These are phyloP conservation scores for Friedmanniomyces endolithicus DNA, from an alignment of 495 filamentous ascomycete genomes.

Conservation along the genomic window DNA sequence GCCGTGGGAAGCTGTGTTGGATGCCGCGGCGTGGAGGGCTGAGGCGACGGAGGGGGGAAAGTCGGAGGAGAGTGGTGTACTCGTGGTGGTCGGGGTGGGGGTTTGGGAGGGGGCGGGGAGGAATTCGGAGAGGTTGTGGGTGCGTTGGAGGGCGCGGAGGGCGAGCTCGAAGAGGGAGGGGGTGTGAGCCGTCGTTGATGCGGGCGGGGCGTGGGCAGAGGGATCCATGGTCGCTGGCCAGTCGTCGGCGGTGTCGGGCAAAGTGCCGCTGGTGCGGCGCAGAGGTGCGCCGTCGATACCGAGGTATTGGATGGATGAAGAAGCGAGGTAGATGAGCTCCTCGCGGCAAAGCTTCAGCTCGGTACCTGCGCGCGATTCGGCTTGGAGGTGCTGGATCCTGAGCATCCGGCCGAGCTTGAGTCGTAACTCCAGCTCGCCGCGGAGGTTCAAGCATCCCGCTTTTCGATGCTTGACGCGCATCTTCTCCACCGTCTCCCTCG, in stretches of 20 bases:
- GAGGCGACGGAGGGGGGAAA: slow-evolving; percentile 9
- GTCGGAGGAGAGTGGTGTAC: no score
- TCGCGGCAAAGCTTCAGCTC: slow-evolving; percentile 10
- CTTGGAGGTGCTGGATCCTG: slow-evolving; percentile 2
- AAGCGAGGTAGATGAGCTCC: slow-evolving; percentile 20
- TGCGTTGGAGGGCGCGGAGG: slow-evolving; percentile 33
- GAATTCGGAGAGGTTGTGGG: slow-evolving; percentile 29
- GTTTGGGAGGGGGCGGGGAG: slow-evolving; percentile 26
- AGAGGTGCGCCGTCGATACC: slow-evolving; percentile 36
- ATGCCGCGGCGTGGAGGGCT: slow-evolving; percentile 13
- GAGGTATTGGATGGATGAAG: slow-evolving; percentile 24
- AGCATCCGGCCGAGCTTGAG: slow-evolving; percentile 12
- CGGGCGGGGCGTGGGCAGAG: not conserved
- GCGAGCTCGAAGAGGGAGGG: slow-evolving; percentile 49
- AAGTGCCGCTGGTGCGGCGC: not conserved
- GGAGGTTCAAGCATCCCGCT: slow-evolving; percentile 2
- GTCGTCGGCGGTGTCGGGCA: not conserved
- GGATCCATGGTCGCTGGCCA: slow-evolving; percentile 3
- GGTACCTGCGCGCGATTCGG: not conserved
- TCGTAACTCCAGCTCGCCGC: slow-evolving; percentile 13
- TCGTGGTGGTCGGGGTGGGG: slow-evolving; percentile 16
- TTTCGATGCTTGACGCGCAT: slow-evolving; percentile 2
- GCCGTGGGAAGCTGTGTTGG: slow-evolving; percentile 37
- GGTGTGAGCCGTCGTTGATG: slow-evolving; percentile 18
- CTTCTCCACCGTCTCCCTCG: slow-evolving; percentile 1